Percentiles rank a stretch among this genome's conserved stretches.
These are phyloP conservation scores for Clitopilus passeckerianus DNA, from an alignment of 768 basidiomycete species.

Conservation along the genomic window DNA sequence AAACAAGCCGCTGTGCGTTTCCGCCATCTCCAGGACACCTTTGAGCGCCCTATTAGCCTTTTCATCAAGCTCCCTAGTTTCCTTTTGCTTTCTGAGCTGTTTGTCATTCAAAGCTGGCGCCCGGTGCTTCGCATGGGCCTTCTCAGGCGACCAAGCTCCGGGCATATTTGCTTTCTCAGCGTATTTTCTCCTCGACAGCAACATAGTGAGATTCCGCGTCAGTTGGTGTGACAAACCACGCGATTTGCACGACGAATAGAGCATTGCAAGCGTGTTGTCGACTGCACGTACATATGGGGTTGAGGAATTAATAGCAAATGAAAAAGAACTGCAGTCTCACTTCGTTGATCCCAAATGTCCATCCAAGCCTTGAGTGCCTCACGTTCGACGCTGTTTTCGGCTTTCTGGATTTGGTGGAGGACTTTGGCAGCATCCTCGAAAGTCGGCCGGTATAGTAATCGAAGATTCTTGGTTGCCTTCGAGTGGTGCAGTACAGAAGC, in stretches of 20 bases:
- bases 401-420: slow-evolving; percentile 32
- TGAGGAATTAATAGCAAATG: not conserved
- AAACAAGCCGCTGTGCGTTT: not conserved
- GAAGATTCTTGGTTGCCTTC: slow-evolving; percentile 36
- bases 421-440: slow-evolving; percentile 48
- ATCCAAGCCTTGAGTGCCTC: slow-evolving; percentile 36
- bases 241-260: slow-evolving; percentile 57
- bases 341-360: slow-evolving; percentile 47
- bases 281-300: slow-evolving; percentile 34
- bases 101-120: not conserved
- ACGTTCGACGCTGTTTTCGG: slow-evolving; percentile 19
- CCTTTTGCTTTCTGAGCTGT: slow-evolving; percentile 3
- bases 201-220: slow-evolving; percentile 47
- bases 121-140: slow-evolving; percentile 7
- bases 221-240: slow-evolving; percentile 59
- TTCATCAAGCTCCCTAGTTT: not conserved
- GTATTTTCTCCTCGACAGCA: slow-evolving; percentile 29
- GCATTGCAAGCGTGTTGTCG: slow-evolving; percentile 58
- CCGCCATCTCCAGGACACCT: not conserved
- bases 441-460: slow-evolving; percentile 45
- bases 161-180: slow-evolving; percentile 14
- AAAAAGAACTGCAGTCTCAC: slow-evolving; percentile 28
- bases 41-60: not conserved
- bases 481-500: slow-evolving; percentile 54
- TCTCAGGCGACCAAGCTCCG: slow-evolving; percentile 35